Percentiles rank a stretch among this genome's conserved stretches.
Conservation (phyloP, 1,284 basidiomycete genomes). For the Cerioporus squamosus region DNA sequence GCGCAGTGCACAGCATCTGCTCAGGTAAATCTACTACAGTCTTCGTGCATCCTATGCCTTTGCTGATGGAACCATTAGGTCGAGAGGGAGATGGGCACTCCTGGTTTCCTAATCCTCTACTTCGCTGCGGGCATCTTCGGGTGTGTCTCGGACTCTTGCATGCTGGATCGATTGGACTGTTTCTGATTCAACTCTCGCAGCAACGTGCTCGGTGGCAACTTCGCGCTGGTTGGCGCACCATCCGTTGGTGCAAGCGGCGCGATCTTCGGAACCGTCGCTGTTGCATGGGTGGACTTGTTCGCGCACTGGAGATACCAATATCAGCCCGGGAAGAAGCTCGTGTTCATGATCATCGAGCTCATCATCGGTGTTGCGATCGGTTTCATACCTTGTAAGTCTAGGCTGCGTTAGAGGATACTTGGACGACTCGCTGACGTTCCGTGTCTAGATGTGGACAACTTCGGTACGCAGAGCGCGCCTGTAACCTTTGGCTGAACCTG, state of each 20-base stretch:
- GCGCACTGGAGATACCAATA: constrained; percentile 93
- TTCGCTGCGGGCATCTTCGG: constrained; percentile 92
- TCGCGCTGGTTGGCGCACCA: constrained; percentile 87
- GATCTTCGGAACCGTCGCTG: constrained; percentile 91
- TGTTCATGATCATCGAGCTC: constrained; percentile 86
- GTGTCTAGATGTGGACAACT: constrained; percentile 72
- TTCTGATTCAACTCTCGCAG: constrained; percentile 38
- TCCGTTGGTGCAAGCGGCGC: constrained; percentile 95
- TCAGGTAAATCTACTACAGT: constrained; percentile 52
- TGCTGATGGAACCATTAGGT: constrained; percentile 50
- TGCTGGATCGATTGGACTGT: neutral
- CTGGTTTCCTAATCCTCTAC: constrained; percentile 83
- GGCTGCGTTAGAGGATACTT: neutral
- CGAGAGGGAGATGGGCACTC: constrained; percentile 86
- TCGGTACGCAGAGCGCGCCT: constrained; percentile 50
- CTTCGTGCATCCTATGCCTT: no score
- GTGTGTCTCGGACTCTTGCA: constrained; percentile 41
- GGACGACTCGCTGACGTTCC: constrained; percentile 7
- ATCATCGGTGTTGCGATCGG: constrained; percentile 86
- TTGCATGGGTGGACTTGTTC: constrained; percentile 86
- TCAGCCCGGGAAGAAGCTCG: constrained; percentile 76
- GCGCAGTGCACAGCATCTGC: constrained; percentile 83
- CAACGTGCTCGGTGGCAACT: constrained; percentile 89
- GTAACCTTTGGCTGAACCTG: neutral
- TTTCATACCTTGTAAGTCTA: constrained; percentile 71